These are phyloP conservation scores for Begonia fuchsioides DNA, from an alignment of 306 rosid genomes.

Conservation along the genomic window DNA sequence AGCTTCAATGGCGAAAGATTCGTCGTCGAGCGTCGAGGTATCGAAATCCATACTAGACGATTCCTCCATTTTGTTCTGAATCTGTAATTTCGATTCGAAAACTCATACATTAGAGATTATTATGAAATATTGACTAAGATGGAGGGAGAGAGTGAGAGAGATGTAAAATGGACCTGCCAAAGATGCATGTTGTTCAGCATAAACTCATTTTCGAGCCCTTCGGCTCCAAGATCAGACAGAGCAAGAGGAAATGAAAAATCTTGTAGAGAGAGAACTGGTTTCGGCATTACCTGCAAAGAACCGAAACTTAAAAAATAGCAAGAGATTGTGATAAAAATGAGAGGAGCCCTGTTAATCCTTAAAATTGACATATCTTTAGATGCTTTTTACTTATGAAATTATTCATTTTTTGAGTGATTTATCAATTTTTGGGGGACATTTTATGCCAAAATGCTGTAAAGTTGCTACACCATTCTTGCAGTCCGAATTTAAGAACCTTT, in stretches of 20 bases:
- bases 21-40: slow-evolving; percentile 57
- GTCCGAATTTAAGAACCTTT: no score
- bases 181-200: slow-evolving; percentile 67
- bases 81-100: slow-evolving; percentile 24
- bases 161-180: slow-evolving; percentile 40
- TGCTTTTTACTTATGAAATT: no score
- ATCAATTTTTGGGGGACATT: no score
- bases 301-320: slow-evolving; percentile 13
- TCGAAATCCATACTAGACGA: slow-evolving; percentile 46
- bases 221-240: slow-evolving; percentile 82
- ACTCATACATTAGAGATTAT: background rate
- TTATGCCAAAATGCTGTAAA: no score
- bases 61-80: slow-evolving; percentile 67
- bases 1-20: slow-evolving; percentile 67
- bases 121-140: background rate
- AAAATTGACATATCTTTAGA: no score
- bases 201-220: slow-evolving; percentile 72
- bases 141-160: slow-evolving; percentile 10
- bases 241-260: slow-evolving; percentile 84
- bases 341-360: no score
- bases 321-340: slow-evolving; percentile 6
- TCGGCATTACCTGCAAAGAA: slow-evolving; percentile 63
- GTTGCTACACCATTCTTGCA: no score
- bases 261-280: slow-evolving; percentile 59
- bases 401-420: no score